Percentiles rank a stretch among this genome's conserved stretches.
Conservation (phyloP, 495 filamentous ascomycete genomes). For the Daldinia decipiens region DNA sequence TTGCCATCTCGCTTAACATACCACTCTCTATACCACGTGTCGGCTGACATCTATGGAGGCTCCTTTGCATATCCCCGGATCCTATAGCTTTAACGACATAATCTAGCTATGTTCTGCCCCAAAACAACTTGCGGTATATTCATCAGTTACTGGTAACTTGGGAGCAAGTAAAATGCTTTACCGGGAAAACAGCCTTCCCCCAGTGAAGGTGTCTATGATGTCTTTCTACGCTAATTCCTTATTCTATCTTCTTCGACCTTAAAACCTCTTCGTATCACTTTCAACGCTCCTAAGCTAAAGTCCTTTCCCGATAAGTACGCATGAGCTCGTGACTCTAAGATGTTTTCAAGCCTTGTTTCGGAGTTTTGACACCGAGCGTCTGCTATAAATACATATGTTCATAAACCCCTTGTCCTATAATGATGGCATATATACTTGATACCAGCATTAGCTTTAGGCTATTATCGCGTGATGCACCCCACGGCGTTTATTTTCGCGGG, state of each 20-base stretch:
- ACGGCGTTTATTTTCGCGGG: constrained; percentile 28
- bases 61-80: constrained; percentile 12
- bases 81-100: constrained; percentile 6
- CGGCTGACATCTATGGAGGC: background rate
- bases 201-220: background rate
- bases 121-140: background rate
- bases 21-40: constrained; percentile 23
- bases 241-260: background rate
- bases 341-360: constrained; percentile 22
- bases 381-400: constrained; percentile 39
- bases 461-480: constrained; percentile 34
- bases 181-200: background rate
- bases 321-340: background rate
- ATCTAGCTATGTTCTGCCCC: background rate
- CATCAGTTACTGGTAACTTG: background rate
- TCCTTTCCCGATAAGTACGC: constrained; percentile 8
- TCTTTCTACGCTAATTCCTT: background rate
- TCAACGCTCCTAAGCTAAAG: background rate
- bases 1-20: constrained; percentile 8
- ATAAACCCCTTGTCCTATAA: constrained; percentile 32
- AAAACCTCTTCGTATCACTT: background rate
- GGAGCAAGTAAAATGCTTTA: background rate
- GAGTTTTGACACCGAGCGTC: constrained; percentile 25
- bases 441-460: constrained; percentile 39
- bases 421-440: constrained; percentile 24